Conservation (phyloP, 441 rosid genomes). For the Erysimum cheiri region DNA sequence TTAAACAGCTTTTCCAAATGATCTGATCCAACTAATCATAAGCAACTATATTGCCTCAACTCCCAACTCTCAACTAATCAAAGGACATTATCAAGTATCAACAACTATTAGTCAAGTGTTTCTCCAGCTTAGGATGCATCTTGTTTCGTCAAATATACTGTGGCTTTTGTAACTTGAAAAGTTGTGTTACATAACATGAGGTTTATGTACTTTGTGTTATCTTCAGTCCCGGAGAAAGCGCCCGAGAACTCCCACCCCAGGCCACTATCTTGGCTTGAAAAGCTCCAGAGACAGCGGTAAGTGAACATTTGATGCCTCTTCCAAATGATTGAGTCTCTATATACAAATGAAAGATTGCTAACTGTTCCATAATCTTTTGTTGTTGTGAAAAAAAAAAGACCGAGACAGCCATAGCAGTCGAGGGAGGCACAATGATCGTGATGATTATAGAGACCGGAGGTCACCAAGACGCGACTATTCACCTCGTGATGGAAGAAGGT, state of each 20-base stretch:
- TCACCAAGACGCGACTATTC: slow-evolving; percentile 88
- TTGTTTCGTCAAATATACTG: slow-evolving; percentile 25
- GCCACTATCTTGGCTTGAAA: slow-evolving; percentile 97
- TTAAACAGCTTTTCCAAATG: slow-evolving; percentile 91
- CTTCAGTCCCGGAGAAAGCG: slow-evolving; percentile 96
- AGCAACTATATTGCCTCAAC: slow-evolving; percentile 87
- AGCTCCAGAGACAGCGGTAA: slow-evolving; percentile 76
- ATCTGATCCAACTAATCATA: slow-evolving; percentile 84
- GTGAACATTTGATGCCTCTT: neutral
- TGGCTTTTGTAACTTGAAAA: slow-evolving; percentile 35
- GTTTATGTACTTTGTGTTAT: slow-evolving; percentile 37
- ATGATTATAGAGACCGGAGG: slow-evolving; percentile 67
- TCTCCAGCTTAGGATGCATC: slow-evolving; percentile 46
- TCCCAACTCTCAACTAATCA: slow-evolving; percentile 84
- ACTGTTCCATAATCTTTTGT: slow-evolving; percentile 12
- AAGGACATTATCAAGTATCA: slow-evolving; percentile 77
- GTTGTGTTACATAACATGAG: slow-evolving; percentile 26
- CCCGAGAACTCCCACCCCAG: slow-evolving; percentile 96
- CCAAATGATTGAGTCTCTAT: neutral
- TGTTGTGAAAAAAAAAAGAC: slow-evolving; percentile 43
- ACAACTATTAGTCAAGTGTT: slow-evolving; percentile 75
- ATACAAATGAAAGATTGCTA: neutral
- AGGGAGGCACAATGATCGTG: slow-evolving; percentile 59
- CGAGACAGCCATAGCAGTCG: slow-evolving; percentile 52
- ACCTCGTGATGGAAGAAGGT: slow-evolving; percentile 66